Base-by-base conservation (phyloP, 306 rosid genomes). In the Cucumis hystrix region DNA sequence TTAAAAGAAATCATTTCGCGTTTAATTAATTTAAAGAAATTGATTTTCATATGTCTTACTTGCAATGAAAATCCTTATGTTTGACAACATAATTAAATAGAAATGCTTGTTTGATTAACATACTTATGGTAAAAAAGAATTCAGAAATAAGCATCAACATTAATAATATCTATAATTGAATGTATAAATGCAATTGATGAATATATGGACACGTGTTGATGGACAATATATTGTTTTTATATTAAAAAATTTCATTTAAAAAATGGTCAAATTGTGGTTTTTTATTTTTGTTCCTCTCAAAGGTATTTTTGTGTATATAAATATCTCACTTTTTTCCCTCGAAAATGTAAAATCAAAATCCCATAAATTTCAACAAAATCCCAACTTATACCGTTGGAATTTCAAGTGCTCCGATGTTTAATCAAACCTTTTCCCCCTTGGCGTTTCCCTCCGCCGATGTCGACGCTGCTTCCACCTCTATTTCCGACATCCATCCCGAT, bases 401-500 rank as follows among this genome's bases (percentile, higher is more conserved):
- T 64, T 35, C 23, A 33, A 17, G 47, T 12, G 5, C 37, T 33
- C 47, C 23, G 6, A 37, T 35, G 47, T 14, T 25, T 8, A 8
- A 9, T 37, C 49, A 9, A 15, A 17, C 25, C 15, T 17, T 39
- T 37, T 5, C 25, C 25, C 15, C 47, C 7, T 17, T 4, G 71
- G 71, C 35, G 35, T 10, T 12, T 18, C 5, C 74, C 23, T 4
- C 72, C 77, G 52, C 83, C 76, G 76, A 61, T 67, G 52, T 77
- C 8, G 72, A 73, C 14, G 54, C 55, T 41, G 18, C 14, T 47
- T 15, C 79, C 76, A 67, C 86, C 67, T 55, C 88, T 15, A 73
- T 93, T 85, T 81, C 90, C 45, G 79, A 81, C 84, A 41, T 93
- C 78, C 93, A 86, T 41, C 63, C 86, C 0, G 96, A 91, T 66